Conservation (phyloP, 1,284 basidiomycete species). For the Ustilago trichophora region DNA sequence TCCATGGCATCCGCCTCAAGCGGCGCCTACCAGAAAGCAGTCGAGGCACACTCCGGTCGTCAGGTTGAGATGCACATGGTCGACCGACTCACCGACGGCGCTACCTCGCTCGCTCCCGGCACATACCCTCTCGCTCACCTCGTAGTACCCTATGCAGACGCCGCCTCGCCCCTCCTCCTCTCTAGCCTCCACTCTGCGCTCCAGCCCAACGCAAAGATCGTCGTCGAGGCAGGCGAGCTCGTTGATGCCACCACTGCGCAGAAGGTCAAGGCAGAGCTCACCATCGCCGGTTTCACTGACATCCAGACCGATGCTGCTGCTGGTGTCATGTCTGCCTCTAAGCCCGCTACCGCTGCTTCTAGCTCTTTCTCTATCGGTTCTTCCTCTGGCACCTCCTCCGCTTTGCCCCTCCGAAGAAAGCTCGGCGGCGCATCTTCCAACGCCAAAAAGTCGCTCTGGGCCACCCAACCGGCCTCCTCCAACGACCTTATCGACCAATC, state of each 20-base stretch:
- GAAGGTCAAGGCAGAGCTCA: slow-evolving; percentile 47
- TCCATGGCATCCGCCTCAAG: slow-evolving; percentile 57
- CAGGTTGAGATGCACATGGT: slow-evolving; percentile 65
- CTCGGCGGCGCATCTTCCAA: slow-evolving; percentile 15
- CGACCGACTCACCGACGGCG: slow-evolving; percentile 62
- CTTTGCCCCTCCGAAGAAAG: slow-evolving; percentile 55
- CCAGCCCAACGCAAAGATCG: slow-evolving; percentile 40
- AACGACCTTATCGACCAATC: slow-evolving; percentile 53
- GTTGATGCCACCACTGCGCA: slow-evolving; percentile 22
- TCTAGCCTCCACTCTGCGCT: slow-evolving; percentile 41
- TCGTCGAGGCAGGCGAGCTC: slow-evolving; percentile 41
- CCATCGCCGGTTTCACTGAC: slow-evolving; percentile 53
- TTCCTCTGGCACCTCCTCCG: slow-evolving; percentile 24
- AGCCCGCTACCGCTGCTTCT: slow-evolving; percentile 9
- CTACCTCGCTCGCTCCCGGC: slow-evolving; percentile 36
- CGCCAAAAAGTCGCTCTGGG: slow-evolving; percentile 61
- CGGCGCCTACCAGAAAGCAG: slow-evolving; percentile 57
- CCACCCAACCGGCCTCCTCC: slow-evolving; percentile 50
- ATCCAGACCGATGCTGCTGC: slow-evolving; percentile 17
- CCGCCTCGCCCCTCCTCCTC: slow-evolving; percentile 41
- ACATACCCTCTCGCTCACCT: slow-evolving; percentile 50
- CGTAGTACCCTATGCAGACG: slow-evolving; percentile 43
- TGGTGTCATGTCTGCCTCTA: slow-evolving; percentile 15
- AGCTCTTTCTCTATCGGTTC: slow-evolving; percentile 37
- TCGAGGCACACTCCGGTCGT: slow-evolving; percentile 44